A percentile compares a stretch with the other conserved stretches of the same genome.
Conservation (phyloP, 257 asterid species). For the Forsythia viridissima region DNA sequence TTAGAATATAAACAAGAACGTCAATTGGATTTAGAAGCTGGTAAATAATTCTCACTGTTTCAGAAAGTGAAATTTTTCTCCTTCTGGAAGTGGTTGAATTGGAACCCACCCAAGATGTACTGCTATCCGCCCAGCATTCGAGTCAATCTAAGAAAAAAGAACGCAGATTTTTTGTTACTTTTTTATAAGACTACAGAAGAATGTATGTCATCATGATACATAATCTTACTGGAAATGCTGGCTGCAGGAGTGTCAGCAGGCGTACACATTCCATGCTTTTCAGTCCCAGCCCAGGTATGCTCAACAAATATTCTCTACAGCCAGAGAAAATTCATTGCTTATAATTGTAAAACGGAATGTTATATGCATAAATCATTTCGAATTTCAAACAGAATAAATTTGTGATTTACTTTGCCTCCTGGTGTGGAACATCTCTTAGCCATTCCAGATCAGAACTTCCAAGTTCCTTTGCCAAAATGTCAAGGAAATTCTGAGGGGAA, state of each 20-base stretch:
- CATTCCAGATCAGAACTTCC: conserved; percentile 28
- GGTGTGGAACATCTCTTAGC: conserved; percentile 26
- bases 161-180: background rate
- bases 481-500: conserved; percentile 18
- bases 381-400: no score
- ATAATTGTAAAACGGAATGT: background rate
- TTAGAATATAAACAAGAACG: background rate
- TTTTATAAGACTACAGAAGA: background rate
- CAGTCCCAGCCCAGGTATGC: conserved; percentile 24
- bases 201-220: background rate
- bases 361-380: background rate
- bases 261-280: conserved; percentile 30
- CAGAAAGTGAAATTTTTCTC: conserved; percentile 11
- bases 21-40: background rate
- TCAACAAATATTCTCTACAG: conserved; percentile 24
- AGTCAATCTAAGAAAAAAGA: conserved; percentile 24
- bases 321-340: background rate
- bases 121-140: conserved; percentile 28
- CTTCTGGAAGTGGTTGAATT: conserved; percentile 9
- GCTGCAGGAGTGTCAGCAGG: conserved; percentile 25
- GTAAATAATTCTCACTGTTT: background rate
- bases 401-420: conserved; percentile 31
- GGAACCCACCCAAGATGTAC: conserved; percentile 32
- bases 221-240: conserved; percentile 27
- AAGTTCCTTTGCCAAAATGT: background rate